phyloP scores from a whole-genome alignment of 2,329 filamentous ascomycete species.

The Tolypocladium ovalisporum region DNA sequence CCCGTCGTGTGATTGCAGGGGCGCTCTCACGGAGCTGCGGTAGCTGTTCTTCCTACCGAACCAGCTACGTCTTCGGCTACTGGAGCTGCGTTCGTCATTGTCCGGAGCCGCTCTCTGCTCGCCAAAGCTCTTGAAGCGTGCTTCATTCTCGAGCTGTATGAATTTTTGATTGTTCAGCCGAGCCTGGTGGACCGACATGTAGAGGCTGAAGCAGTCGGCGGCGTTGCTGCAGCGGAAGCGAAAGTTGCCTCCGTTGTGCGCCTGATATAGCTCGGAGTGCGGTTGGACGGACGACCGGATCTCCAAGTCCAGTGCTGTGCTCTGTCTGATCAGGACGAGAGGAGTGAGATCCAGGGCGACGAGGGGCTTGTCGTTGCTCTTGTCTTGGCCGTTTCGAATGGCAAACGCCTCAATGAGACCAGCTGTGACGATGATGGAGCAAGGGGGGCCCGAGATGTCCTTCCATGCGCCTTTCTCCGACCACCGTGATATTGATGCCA shows the following conservation, averaged over 20 bases:
- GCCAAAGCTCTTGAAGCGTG: slow-evolving; percentile 61
- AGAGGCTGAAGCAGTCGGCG: slow-evolving; percentile 71
- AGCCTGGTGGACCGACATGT: slow-evolving; percentile 76
- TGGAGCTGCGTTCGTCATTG: slow-evolving; percentile 36
- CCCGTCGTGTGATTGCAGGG: slow-evolving; percentile 60
- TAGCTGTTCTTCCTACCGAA: slow-evolving; percentile 56
- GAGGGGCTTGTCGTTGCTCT: slow-evolving; percentile 32
- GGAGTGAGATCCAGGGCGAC: slow-evolving; percentile 80
- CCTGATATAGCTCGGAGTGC: slow-evolving; percentile 55
- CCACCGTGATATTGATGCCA: slow-evolving; percentile 51
- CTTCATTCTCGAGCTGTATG: slow-evolving; percentile 56
- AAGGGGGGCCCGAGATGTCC: slow-evolving; percentile 39
- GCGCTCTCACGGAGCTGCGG: slow-evolving; percentile 50
- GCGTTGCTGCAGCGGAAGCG: slow-evolving; percentile 76
- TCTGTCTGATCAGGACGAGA: slow-evolving; percentile 78
- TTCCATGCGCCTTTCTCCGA: slow-evolving; percentile 51
- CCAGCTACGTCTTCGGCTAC: slow-evolving; percentile 41
- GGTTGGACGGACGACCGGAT: slow-evolving; percentile 75
- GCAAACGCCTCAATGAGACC: slow-evolving; percentile 49
- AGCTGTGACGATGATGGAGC: slow-evolving; percentile 44
- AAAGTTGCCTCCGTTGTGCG: slow-evolving; percentile 60
- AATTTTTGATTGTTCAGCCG: slow-evolving; percentile 91
- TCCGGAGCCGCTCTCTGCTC: slow-evolving; percentile 35
- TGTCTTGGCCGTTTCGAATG: slow-evolving; percentile 19
- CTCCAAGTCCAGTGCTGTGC: slow-evolving; percentile 87